These are phyloP conservation scores for Porphyridium purpureum DNA, from an alignment of 23 red algal species.

Conservation along the genomic window DNA sequence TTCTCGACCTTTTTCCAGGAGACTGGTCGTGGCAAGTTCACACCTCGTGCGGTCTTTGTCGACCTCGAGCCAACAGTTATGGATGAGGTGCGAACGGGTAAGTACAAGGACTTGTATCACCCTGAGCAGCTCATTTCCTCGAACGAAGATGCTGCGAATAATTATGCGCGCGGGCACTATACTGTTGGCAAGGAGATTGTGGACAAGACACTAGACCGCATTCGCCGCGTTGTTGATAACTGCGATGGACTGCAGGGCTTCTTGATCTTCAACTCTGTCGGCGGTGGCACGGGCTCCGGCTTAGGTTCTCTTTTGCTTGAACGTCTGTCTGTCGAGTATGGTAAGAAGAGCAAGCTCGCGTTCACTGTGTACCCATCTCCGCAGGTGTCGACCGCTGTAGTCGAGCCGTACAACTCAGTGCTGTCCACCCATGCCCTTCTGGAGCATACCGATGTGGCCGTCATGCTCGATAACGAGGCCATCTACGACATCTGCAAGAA, in stretches of 20 bases:
- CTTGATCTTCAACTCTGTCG: conserved; percentile 87
- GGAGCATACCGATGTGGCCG: conserved; percentile 98
- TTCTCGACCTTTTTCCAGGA: conserved; percentile 96
- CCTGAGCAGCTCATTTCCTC: conserved; percentile 90
- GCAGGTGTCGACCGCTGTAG: conserved; percentile 89
- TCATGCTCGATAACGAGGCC: conserved; percentile 96
- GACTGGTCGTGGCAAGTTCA: conserved; percentile 64
- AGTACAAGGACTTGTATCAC: conserved; percentile 77
- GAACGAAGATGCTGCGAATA: conserved; percentile 97
- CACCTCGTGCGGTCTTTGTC: conserved; percentile 87
- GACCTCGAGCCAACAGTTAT: conserved; percentile 97
- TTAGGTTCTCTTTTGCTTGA: conserved; percentile 94
- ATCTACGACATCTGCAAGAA: conserved; percentile 97
- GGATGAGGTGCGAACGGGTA: conserved; percentile 88
- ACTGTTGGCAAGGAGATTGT: conserved; percentile 98
- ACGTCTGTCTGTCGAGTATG: conserved; percentile 91
- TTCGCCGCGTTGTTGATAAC: conserved; percentile 90
- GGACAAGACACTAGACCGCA: conserved; percentile 78
- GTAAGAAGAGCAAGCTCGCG: conserved; percentile 97
- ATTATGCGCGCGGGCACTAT: conserved; percentile 98
- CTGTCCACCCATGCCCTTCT: conserved; percentile 90
- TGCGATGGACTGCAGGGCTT: conserved; percentile 90
- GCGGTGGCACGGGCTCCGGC: conserved; percentile 95
- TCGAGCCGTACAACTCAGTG: conserved; percentile 99
- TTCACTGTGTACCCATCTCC: conserved; percentile 99